These are phyloP conservation scores for Backusella psychrophila DNA, from an alignment of 192 early-diverging fungal species.

Conservation along the genomic window DNA sequence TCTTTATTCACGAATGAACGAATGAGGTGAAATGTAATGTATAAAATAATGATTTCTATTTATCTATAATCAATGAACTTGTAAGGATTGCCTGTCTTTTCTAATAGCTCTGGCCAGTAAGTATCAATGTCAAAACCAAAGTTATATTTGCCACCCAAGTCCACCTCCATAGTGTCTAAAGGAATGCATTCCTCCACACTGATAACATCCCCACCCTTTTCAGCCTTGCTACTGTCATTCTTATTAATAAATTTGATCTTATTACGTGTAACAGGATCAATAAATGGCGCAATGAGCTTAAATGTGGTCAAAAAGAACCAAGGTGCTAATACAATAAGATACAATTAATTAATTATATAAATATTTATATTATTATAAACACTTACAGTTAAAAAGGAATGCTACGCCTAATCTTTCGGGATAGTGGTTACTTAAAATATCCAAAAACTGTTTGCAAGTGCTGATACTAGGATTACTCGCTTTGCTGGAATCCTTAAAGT, in stretches of 20 bases:
- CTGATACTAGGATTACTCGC: constrained; percentile 64
- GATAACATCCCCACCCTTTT: constrained; percentile 12
- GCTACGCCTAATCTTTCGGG: constrained; percentile 68
- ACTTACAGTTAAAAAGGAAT: constrained; percentile 11
- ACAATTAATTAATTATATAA: not conserved
- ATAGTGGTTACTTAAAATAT: constrained; percentile 82
- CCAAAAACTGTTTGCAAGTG: constrained; percentile 73
- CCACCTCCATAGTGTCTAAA: constrained; percentile 18
- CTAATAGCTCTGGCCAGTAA: constrained; percentile 63
- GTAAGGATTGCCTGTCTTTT: constrained; percentile 31
- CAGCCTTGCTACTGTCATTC: constrained; percentile 6
- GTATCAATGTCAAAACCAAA: constrained; percentile 67
- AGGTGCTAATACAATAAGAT: constrained; percentile 50
- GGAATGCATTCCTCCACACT: constrained; percentile 18
- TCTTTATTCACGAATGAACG: not conserved
- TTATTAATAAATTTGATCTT: constrained; percentile 51
- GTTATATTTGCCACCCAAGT: constrained; percentile 39
- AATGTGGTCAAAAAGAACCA: constrained; percentile 87
- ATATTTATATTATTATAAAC: not conserved
- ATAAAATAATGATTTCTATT: not conserved
- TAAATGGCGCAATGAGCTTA: constrained; percentile 80
- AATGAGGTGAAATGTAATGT: not conserved
- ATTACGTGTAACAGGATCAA: constrained; percentile 84
- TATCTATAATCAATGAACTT: constrained; percentile 29
- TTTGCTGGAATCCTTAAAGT: constrained; percentile 65